Percentiles rank a stretch among this genome's conserved stretches.
These are phyloP conservation scores for Candida nanaspora DNA, from an alignment of 805 yeast species.

Conservation along the genomic window DNA sequence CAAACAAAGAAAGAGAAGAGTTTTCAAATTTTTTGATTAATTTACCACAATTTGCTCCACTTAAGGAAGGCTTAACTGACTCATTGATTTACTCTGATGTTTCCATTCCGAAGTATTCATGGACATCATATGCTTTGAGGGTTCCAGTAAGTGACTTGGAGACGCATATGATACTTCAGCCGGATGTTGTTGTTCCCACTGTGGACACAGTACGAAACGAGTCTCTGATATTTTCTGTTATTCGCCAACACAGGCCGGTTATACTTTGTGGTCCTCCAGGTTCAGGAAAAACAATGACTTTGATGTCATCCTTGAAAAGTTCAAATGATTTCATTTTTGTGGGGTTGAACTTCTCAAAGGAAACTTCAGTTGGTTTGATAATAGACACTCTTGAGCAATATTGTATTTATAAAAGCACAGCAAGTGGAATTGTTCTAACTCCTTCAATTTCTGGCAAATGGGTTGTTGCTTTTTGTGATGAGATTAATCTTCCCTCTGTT, in stretches of 20 bases:
- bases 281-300: constrained; percentile 91
- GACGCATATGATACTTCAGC: constrained; percentile 48
- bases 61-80: constrained; percentile 2
- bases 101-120: constrained; percentile 35
- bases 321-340: constrained; percentile 52
- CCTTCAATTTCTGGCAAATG: constrained; percentile 61
- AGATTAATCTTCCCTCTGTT: constrained; percentile 69
- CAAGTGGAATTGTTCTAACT: constrained; percentile 43
- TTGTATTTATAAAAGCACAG: constrained; percentile 51
- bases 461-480: constrained; percentile 86
- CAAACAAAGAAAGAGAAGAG: constrained; percentile 27
- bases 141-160: constrained; percentile 43
- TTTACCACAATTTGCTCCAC: constrained; percentile 12
- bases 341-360: constrained; percentile 77
- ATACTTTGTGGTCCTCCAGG: constrained; percentile 96
- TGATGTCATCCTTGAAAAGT: constrained; percentile 58
- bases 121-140: constrained; percentile 33
- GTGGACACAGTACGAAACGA: constrained; percentile 70
- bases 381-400: constrained; percentile 63
- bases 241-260: constrained; percentile 51
- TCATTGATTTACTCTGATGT: constrained; percentile 36
- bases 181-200: constrained; percentile 71
- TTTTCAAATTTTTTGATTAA: constrained; percentile 27
- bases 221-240: constrained; percentile 43
- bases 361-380: constrained; percentile 57